Evolutionary conservation across 2,329 filamentous ascomycete species (phyloP).

Genomic region (Calonectria multiphialidica): DNA sequence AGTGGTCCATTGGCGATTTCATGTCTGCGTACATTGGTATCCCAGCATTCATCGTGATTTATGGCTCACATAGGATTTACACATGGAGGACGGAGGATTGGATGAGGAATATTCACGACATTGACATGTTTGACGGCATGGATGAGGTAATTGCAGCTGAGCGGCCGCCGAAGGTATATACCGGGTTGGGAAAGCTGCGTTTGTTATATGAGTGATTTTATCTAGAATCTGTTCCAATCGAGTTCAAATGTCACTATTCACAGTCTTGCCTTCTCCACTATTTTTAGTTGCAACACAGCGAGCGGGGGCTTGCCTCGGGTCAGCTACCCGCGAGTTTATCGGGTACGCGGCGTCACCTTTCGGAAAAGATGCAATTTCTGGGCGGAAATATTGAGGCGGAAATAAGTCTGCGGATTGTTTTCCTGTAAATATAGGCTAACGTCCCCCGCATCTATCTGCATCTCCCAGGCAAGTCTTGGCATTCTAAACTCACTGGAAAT

Average conservation of each 20-base stretch:
- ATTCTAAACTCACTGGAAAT: not conserved
- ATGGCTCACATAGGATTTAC: slow-evolving; percentile 10
- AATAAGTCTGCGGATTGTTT: not conserved
- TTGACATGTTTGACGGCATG: slow-evolving; percentile 1
- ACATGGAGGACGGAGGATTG: not conserved
- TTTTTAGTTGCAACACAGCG: not conserved
- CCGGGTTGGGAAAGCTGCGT: too few relatives aligned
- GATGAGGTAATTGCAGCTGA: slow-evolving; percentile 10
- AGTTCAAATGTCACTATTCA: too few relatives aligned
- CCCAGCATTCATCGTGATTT: slow-evolving; percentile 26
- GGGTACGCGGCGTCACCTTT: not conserved
- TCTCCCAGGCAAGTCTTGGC: not conserved
- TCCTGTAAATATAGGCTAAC: not conserved
- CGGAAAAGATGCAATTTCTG: not conserved
- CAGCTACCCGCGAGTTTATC: not conserved
- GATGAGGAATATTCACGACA: not conserved
- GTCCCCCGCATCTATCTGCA: not conserved
- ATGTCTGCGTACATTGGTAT: slow-evolving; percentile 33
- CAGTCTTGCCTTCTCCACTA: too few relatives aligned
- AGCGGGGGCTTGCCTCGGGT: not conserved
- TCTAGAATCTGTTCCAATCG: too few relatives aligned
- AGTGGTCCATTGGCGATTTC: slow-evolving; percentile 31
- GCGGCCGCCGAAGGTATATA: not conserved
- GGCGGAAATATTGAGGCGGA: not conserved
- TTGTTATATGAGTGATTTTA: too few relatives aligned